Evolutionary conservation across 345 rosid genomes (phyloP).

Genomic region (Gossypium longicalyx): DNA sequence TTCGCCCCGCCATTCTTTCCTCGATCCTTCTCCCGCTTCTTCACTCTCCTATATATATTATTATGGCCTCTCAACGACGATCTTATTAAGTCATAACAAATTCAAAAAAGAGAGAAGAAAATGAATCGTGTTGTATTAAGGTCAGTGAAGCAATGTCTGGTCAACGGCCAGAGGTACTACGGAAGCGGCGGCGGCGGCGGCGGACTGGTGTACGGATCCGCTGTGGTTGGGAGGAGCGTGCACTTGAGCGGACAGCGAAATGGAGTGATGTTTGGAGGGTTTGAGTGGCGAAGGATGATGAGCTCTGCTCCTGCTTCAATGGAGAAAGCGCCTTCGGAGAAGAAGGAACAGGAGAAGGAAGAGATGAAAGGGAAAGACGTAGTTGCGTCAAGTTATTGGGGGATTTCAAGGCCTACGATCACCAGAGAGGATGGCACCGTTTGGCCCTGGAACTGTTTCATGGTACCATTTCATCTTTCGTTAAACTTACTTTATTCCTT

Average conservation of each 20-base stretch:
- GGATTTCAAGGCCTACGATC: conserved; percentile 50
- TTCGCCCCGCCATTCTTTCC: background rate
- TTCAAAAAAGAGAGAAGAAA: background rate
- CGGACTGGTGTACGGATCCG: conserved; percentile 11
- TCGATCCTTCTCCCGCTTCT: background rate
- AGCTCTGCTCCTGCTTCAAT: conserved; percentile 18
- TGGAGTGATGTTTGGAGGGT: conserved; percentile 6
- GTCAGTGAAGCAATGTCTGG: conserved; percentile 25
- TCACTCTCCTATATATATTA: background rate
- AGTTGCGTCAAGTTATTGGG: conserved; percentile 63
- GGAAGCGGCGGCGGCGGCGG: conserved; percentile 8
- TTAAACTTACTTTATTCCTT: background rate
- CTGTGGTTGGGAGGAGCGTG: background rate
- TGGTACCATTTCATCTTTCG: conserved; percentile 26
- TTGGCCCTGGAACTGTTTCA: conserved; percentile 90
- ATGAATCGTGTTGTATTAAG: conserved; percentile 34
- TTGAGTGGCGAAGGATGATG: conserved; percentile 24
- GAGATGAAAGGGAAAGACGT: conserved; percentile 26
- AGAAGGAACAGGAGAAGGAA: conserved; percentile 18
- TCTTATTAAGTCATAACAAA: background rate
- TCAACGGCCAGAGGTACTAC: conserved; percentile 9
- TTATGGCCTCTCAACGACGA: background rate
- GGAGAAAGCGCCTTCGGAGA: conserved; percentile 13
- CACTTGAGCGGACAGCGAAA: background rate
- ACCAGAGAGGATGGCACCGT: conserved; percentile 53